These are phyloP conservation scores for Suhomyces canberraensis DNA, from an alignment of 805 yeast genomes.

Conservation along the genomic window DNA sequence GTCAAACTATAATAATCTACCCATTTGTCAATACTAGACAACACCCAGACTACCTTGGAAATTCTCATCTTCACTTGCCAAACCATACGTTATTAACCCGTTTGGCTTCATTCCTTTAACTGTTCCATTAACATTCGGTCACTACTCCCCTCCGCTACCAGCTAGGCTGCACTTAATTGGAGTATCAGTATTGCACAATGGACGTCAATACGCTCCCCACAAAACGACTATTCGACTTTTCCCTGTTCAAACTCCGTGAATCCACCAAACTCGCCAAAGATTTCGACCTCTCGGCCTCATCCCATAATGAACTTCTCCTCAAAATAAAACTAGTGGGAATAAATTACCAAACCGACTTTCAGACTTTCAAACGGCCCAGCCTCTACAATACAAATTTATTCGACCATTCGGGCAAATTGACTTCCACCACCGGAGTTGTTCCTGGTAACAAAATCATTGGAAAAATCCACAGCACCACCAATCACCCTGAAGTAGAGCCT, in stretches of 20 bases:
- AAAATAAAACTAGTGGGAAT: conserved; percentile 28
- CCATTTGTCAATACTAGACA: too few relatives aligned
- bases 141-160: too few relatives aligned
- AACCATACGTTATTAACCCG: too few relatives aligned
- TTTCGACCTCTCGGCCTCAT: conserved; percentile 10
- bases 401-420: not conserved
- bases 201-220: conserved; percentile 16
- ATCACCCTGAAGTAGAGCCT: conserved; percentile 2
- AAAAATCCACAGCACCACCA: conserved; percentile 15
- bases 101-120: too few relatives aligned
- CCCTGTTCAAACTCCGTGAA: conserved; percentile 17
- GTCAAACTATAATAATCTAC: too few relatives aligned
- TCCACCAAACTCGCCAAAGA: conserved; percentile 25
- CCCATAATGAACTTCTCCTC: conserved; percentile 19
- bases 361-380: conserved; percentile 8
- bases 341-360: conserved; percentile 27
- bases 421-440: conserved; percentile 16
- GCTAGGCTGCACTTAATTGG: too few relatives aligned
- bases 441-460: conserved; percentile 37
- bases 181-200: too few relatives aligned
- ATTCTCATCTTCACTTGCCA: too few relatives aligned
- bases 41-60: too few relatives aligned
- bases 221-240: conserved; percentile 24
- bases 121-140: too few relatives aligned
- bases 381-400: not conserved